Evolutionary conservation across 1,139 yeast species (phyloP), one percentile per base, ranked within the genome.

Genomic region (Maudiozyma humilis): DNA sequence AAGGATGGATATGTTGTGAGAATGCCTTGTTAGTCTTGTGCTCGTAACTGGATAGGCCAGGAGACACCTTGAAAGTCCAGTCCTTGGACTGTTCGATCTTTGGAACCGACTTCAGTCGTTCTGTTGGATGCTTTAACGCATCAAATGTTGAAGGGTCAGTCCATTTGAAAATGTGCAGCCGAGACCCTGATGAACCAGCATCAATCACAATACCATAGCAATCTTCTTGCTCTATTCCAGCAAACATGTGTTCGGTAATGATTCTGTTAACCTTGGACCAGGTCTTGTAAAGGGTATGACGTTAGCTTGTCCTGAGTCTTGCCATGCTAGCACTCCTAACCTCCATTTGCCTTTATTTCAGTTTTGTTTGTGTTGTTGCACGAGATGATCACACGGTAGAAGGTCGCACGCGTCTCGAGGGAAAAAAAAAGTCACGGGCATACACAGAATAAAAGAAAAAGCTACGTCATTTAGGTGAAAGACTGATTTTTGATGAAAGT

Each of bases 101-200:
- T 1, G 93, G 91, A 1, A 85, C 82, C 0, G 86, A 77, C 13
- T 57, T 62, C 31, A 73, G 55, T 0, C 62, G 48, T 2, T 49
- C 44, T 1, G 56, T 51, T 43, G 66, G 67, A 18, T 48, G 46
- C n/a, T 13, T 59, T 51, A 57, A 44, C 17, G 5, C 46, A 54
- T 31, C 51, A 51, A 2, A 51, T 5, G 25, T 37, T 3, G 33
- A 56, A 5, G 78, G 74, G 53, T 77, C 76, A 16, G 71, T 70
- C 89, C 89, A 83, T 50, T 69, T 70, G 59, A 79, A 84, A 12
- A 84, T 73, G 59, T 81, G 84, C 13, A 81, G 68, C 44, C 94
- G 65, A 1, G 89, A 82, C 1, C 94, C 94, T 0, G 89, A 82
- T 0, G 91, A 82, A 1, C 94, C 94, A 0, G 91, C 79, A 62